Base-by-base conservation (phyloP, 2,329 filamentous ascomycete genomes). In the Aureobasidium musti region DNA sequence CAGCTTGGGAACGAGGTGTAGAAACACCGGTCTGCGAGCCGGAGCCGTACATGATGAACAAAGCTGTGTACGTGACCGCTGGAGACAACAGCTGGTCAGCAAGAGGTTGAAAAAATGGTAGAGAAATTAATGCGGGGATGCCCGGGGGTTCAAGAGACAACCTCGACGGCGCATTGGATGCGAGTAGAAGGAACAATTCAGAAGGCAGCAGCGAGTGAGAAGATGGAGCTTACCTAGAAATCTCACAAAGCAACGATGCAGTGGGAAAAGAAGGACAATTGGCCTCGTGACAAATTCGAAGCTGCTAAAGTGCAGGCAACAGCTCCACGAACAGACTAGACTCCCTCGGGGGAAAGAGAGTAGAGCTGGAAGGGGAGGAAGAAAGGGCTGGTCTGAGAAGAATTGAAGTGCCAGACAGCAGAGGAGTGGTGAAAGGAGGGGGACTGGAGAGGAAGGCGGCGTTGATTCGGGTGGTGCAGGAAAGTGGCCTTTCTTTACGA, bases 1-100 rank as follows among this genome's bases (percentile, higher is more conserved):
- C 97, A 72, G 92, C 89, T 73, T 91, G 95, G 67, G 94, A 97
- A 81, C 95, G 90, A 74, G 95, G 95, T 73, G 95, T 99, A 72
- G 93, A 96, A 77, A 97, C 92, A 81, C 95, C 95, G 82, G 95
- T 99, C 81, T 97, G 93, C 69, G 91, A 78, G 60, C 67, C 66
- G 75, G 90, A 88, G 81, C 91, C 91, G 86, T 95, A 96, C 92
- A 97, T 96, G 79, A 75, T 87, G 80, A 52, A 45, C 63, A 45
- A 45, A 19, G 30, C 28, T 66, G 52, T 45, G 61, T 59, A 54
- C 49, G 59, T 52, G 59, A 43, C 43, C 45, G 50, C 57, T 63
- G 57, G 35, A 54, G 37, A 63, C 45, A 21, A 41, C 30, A 56
- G 57, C 43, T 63, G 56, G 54, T 64, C 61, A 67, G 65, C 63